Conservation (phyloP, 2,329 filamentous ascomycete genomes). For the Xylaria digitata region DNA sequence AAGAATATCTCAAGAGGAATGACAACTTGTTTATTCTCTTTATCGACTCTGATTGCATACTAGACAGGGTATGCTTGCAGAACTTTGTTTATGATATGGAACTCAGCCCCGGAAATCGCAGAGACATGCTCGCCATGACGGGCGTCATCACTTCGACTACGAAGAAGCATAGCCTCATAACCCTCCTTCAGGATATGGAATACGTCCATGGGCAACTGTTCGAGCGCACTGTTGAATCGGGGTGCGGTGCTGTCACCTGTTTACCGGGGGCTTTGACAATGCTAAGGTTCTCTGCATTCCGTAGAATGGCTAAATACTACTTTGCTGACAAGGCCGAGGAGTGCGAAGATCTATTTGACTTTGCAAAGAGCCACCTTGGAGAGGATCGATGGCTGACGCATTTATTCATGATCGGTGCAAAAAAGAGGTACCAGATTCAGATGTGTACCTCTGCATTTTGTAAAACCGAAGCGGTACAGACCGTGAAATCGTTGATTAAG, state of each 20-base stretch:
- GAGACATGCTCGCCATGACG: slow-evolving; percentile 97
- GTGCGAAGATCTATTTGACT: slow-evolving; percentile 96
- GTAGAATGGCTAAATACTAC: slow-evolving; percentile 97
- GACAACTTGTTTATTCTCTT: slow-evolving; percentile 96
- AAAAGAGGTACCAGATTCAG: slow-evolving; percentile 93
- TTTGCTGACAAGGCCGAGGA: slow-evolving; percentile 97
- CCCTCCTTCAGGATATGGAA: slow-evolving; percentile 95
- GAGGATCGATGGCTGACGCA: slow-evolving; percentile 98
- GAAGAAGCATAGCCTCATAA: slow-evolving; percentile 87
- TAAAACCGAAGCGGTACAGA: slow-evolving; percentile 97
- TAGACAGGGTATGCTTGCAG: slow-evolving; percentile 90
- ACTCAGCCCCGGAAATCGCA: slow-evolving; percentile 88
- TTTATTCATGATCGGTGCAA: slow-evolving; percentile 97
- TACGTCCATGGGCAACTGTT: slow-evolving; percentile 98
- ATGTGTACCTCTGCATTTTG: slow-evolving; percentile 98
- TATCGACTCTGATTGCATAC: slow-evolving; percentile 96
- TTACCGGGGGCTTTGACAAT: slow-evolving; percentile 95
- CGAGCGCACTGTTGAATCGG: slow-evolving; percentile 93
- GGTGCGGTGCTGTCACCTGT: slow-evolving; percentile 93
- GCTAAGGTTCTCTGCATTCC: slow-evolving; percentile 93
- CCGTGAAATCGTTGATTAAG: slow-evolving; percentile 85
- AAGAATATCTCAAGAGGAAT: slow-evolving; percentile 84
- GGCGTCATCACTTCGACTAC: slow-evolving; percentile 97
- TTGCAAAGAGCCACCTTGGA: slow-evolving; percentile 92
- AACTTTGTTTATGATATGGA: slow-evolving; percentile 99